Percentiles rank a stretch among this genome's conserved stretches.
Evolutionary conservation across 306 rosid genomes (phyloP).

Genomic region (Vachellia pachyceras): DNA sequence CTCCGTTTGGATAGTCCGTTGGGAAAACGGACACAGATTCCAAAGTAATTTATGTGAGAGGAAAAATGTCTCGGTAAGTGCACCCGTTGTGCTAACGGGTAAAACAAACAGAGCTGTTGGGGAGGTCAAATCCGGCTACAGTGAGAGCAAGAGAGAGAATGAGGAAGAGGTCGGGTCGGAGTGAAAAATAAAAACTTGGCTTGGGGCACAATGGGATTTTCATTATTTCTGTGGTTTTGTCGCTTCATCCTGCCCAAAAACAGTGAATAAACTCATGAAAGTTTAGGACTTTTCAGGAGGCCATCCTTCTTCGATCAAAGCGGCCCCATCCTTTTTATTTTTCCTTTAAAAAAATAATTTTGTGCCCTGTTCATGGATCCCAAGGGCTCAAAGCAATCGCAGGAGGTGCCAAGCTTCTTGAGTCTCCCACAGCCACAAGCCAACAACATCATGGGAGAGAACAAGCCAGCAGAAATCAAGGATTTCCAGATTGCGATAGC

Average conservation of each 20-base stretch:
- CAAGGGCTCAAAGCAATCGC: slow-evolving; percentile 86
- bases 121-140: slow-evolving; percentile 57
- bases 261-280: slow-evolving; percentile 84
- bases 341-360: background rate
- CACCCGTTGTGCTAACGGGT: no score
- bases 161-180: background rate
- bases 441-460: slow-evolving; percentile 63
- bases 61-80: no score
- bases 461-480: slow-evolving; percentile 70
- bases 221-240: no score
- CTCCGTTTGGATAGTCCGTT: no score
- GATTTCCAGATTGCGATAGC: slow-evolving; percentile 80
- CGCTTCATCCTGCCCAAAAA: slow-evolving; percentile 66
- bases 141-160: slow-evolving; percentile 38
- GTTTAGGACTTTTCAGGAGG: slow-evolving; percentile 78
- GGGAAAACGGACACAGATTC: no score
- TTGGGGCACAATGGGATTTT: slow-evolving; percentile 57
- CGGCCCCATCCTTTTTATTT: slow-evolving; percentile 44
- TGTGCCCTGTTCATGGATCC: slow-evolving; percentile 83
- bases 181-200: slow-evolving; percentile 39
- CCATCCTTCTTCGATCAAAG: slow-evolving; percentile 76
- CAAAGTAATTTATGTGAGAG: no score
- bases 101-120: no score
- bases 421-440: slow-evolving; percentile 29
- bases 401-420: slow-evolving; percentile 35